phyloP scores from a whole-genome alignment of 2,329 filamentous ascomycete genomes.

The Fusarium sp. region DNA sequence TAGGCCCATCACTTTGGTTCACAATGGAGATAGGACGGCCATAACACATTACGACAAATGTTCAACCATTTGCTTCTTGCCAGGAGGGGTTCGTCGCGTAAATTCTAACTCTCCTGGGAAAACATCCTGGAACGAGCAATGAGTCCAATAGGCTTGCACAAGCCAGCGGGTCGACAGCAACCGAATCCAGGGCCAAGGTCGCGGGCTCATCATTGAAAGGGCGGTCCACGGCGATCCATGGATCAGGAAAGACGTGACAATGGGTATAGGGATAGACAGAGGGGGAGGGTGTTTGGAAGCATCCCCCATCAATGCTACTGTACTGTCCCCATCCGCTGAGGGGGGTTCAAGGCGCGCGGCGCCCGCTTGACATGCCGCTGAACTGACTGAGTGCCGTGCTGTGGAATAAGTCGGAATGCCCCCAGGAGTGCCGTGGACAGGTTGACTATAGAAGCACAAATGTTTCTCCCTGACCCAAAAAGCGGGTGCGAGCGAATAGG shows the following conservation, averaged over 20 bases:
- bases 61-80: conserved; percentile 14
- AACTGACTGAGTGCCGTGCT: conserved; percentile 40
- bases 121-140: conserved; percentile 10
- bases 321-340: conserved; percentile 14
- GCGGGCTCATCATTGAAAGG: conserved; percentile 34
- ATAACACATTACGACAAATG: conserved; percentile 16
- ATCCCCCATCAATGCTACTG: conserved; percentile 21
- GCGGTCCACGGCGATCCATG: conserved; percentile 33
- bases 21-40: conserved; percentile 29
- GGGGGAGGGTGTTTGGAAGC: conserved; percentile 18
- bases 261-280: conserved; percentile 13
- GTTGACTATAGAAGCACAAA: conserved; percentile 8
- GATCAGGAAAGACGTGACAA: conserved; percentile 25
- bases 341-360: conserved; percentile 23
- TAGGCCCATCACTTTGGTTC: conserved; percentile 8
- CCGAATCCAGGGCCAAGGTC: conserved; percentile 42
- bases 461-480: conserved; percentile 8
- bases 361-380: conserved; percentile 43
- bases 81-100: conserved; percentile 32
- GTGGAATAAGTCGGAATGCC: conserved; percentile 32
- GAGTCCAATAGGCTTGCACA: conserved; percentile 20
- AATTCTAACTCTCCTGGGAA: conserved; percentile 17
- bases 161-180: conserved; percentile 33
- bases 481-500: conserved; percentile 38
- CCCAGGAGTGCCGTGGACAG: conserved; percentile 28